A percentile compares a stretch with the other conserved stretches of the same genome.
These are phyloP conservation scores for Amanita muscaria DNA, from an alignment of 768 basidiomycete genomes.

Conservation along the genomic window DNA sequence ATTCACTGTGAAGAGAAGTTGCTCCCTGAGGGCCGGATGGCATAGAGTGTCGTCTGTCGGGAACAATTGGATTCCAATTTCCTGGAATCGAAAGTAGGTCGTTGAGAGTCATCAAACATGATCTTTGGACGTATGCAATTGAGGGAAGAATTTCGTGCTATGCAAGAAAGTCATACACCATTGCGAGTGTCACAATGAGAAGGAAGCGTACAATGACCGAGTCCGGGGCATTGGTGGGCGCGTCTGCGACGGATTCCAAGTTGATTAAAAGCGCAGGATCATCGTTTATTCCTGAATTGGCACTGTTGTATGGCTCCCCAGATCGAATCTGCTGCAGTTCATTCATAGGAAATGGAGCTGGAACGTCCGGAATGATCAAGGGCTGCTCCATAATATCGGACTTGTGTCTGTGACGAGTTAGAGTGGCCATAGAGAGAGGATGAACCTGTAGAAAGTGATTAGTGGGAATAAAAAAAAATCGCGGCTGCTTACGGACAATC, in stretches of 20 bases:
- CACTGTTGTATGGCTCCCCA: no score
- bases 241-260: background rate
- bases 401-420: conserved; percentile 26
- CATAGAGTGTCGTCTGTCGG: conserved; percentile 55
- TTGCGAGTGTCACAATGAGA: conserved; percentile 5
- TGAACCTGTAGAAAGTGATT: background rate
- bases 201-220: conserved; percentile 17
- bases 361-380: conserved; percentile 23
- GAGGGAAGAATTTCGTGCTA: conserved; percentile 62
- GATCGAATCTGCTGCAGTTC: conserved; percentile 17
- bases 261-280: background rate
- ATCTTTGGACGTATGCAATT: conserved; percentile 63
- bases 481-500: no score
- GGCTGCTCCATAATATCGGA: conserved; percentile 16
- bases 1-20: conserved; percentile 19
- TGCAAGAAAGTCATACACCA: conserved; percentile 4
- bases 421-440: conserved; percentile 27
- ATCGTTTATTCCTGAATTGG: background rate
- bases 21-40: conserved; percentile 33
- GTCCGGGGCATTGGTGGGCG: conserved; percentile 7
- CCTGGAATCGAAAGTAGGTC: conserved; percentile 50
- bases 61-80: conserved; percentile 46
- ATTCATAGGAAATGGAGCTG: conserved; percentile 33
- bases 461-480: background rate
- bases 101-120: conserved; percentile 66